Evolutionary conservation across 1,284 basidiomycete species (phyloP), one percentile per base, ranked within the genome.

Genomic region (Cutaneotrichosporon cutaneum): DNA sequence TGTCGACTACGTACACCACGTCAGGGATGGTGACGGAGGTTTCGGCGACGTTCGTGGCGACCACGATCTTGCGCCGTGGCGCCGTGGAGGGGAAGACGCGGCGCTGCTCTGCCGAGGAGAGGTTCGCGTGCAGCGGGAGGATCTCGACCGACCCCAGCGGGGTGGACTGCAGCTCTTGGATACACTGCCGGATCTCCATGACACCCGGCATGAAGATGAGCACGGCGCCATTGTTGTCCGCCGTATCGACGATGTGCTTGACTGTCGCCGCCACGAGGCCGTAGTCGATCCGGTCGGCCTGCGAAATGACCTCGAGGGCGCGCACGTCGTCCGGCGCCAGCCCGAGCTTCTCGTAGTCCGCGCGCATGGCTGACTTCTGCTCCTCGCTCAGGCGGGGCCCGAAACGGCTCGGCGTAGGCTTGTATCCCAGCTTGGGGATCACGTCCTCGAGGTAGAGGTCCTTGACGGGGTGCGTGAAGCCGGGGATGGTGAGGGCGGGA

Each of bases 21-120:
- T 94, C 92, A 69, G 94, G 90, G 65, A 97, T 95, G 1, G 94
- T 97, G 66, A 97, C 93, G 4, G 90, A 94, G 1, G 94, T 96
- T 85, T 96, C 81, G 50, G 76, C 68, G 27, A 97, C 90, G 70
- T 96, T 96, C 9, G 94, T 96, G 1, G 93, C 85, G 0, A 88
- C 90, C 35, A 97, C 87, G 48, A 96, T 85, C 77, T 96, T 97
- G 83, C 93, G 88, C 61, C 82, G 84, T 0, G 83, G 79, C 0
- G 84, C 84, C 0, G 84, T 83, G 10, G 82, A 80, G 68, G 94
- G 90, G 73, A 97, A 97, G 0, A 94, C 90, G 6, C 81, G 81
- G 11, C 87, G 86, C 78, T 97, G 94, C 72, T 96, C 94, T 18
- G 88, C 86, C 48, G 83, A 88, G 0, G 91, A 88, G 14, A 96